Conservation (phyloP, 2,329 filamentous ascomycete genomes). For the Phyllosticta ampelicida region DNA sequence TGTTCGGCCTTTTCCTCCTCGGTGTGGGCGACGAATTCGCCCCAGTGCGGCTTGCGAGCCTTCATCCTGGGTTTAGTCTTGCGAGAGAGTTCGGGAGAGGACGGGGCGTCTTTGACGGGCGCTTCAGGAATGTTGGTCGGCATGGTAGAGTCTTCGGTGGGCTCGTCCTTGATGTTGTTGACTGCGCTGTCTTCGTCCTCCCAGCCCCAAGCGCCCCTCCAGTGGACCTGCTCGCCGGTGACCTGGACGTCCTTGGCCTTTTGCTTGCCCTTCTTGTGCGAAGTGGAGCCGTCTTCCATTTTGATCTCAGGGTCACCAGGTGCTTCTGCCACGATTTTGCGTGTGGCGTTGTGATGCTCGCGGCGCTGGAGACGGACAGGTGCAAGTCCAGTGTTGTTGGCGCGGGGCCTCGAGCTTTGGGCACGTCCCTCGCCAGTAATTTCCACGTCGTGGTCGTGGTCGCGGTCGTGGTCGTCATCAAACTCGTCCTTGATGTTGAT, state of each 20-base stretch:
- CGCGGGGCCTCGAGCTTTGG: constrained; percentile 2
- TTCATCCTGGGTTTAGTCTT: constrained; percentile 20
- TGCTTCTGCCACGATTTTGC: constrained; percentile 45
- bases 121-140: constrained; percentile 15
- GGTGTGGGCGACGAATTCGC: constrained; percentile 30
- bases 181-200: constrained; percentile 27
- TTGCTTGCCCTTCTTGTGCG: constrained; percentile 25
- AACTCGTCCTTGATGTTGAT: constrained; percentile 47
- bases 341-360: constrained; percentile 43
- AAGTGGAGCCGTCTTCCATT: constrained; percentile 15
- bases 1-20: constrained; percentile 43
- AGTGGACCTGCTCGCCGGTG: constrained; percentile 30
- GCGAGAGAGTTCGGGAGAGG: constrained; percentile 21
- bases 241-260: constrained; percentile 36
- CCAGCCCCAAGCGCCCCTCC: constrained; percentile 35
- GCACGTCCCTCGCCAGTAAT: constrained; percentile 17
- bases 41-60: constrained; percentile 12
- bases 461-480: constrained; percentile 22
- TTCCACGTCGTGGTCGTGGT: constrained; percentile 17
- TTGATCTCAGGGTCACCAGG: constrained; percentile 34
- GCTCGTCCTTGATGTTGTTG: constrained; percentile 43
- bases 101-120: constrained; percentile 17
- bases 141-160: constrained; percentile 35
- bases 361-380: constrained; percentile 47
- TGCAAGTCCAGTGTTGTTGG: constrained; percentile 23